Conservation (phyloP, 2,329 filamentous ascomycete species). For the Fusarium sp. region DNA sequence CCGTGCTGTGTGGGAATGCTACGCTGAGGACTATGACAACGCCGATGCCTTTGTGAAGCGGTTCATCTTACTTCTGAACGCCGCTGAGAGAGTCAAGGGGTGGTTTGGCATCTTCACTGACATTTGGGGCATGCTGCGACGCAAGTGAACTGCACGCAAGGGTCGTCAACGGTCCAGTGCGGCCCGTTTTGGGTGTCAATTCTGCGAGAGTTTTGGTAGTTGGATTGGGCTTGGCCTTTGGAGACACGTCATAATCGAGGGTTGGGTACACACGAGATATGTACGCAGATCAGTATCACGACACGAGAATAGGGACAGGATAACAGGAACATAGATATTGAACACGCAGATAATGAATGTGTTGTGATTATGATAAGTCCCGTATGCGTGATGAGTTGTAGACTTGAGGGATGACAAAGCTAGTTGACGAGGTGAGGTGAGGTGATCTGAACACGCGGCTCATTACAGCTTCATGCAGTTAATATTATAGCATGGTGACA, state of each 20-base stretch:
- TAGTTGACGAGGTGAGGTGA: neutral
- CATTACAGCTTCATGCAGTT: neutral
- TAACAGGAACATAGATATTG: neutral
- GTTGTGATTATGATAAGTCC: neutral
- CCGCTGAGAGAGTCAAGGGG: conserved; percentile 61
- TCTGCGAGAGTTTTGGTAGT: neutral
- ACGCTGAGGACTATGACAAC: conserved; percentile 68
- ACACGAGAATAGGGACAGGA: neutral
- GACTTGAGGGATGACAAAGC: neutral
- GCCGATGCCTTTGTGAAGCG: conserved; percentile 68
- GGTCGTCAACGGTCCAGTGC: neutral
- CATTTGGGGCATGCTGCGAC: conserved; percentile 39
- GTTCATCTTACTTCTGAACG: conserved; percentile 66
- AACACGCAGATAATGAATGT: neutral
- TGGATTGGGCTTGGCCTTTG: neutral
- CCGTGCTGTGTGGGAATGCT: conserved; percentile 70
- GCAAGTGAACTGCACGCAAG: conserved; percentile 30
- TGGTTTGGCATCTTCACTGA: conserved; percentile 63
- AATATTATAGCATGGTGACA: neutral
- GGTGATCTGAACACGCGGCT: neutral
- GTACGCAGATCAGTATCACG: neutral
- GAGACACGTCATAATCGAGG: neutral
- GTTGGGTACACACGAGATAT: neutral
- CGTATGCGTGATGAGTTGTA: neutral
- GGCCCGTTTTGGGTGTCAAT: neutral